Evolutionary conservation across 768 basidiomycete genomes (phyloP).

Genomic region (Macrolepiota fuliginosa): DNA sequence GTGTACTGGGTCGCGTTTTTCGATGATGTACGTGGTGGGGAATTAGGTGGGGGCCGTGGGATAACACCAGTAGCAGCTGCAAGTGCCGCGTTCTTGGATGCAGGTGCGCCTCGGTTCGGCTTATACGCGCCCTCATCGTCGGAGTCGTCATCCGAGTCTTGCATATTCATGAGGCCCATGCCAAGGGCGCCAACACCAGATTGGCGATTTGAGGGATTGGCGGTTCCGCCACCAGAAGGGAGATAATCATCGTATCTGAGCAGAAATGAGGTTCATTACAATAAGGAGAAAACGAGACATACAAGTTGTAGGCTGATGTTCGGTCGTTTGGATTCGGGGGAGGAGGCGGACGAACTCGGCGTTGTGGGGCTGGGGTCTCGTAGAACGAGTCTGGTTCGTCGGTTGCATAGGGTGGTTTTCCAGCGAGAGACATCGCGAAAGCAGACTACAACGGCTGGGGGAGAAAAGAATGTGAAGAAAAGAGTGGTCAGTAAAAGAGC

Average conservation of each 20-base stretch:
- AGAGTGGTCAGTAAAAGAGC: conserved; percentile 9
- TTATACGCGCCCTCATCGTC: conserved; percentile 14
- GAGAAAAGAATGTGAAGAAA: conserved; percentile 12
- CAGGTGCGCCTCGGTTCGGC: conserved; percentile 11
- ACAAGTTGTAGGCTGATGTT: conserved; percentile 70
- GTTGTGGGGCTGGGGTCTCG: conserved; percentile 37
- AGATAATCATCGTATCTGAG: conserved; percentile 66
- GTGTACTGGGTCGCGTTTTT: neutral
- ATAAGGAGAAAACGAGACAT: conserved; percentile 25
- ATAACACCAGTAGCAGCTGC: conserved; percentile 30
- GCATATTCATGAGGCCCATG: conserved; percentile 25
- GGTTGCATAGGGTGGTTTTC: conserved; percentile 65
- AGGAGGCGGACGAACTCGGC: conserved; percentile 38
- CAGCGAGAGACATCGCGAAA: conserved; percentile 43
- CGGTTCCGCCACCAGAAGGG: conserved; percentile 26
- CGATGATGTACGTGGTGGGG: conserved; percentile 11
- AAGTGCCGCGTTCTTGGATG: conserved; percentile 36
- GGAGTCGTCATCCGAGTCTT: conserved; percentile 30
- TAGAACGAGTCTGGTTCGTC: conserved; percentile 66
- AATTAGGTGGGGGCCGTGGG: conserved; percentile 8
- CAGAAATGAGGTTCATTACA: conserved; percentile 6
- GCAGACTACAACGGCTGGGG: conserved; percentile 9
- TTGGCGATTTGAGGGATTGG: conserved; percentile 8
- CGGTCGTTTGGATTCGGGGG: conserved; percentile 53
- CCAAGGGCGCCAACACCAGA: conserved; percentile 51